These are phyloP conservation scores for Arachnopeziza araneosa DNA, from an alignment of 2,329 filamentous ascomycete genomes.

Conservation along the genomic window DNA sequence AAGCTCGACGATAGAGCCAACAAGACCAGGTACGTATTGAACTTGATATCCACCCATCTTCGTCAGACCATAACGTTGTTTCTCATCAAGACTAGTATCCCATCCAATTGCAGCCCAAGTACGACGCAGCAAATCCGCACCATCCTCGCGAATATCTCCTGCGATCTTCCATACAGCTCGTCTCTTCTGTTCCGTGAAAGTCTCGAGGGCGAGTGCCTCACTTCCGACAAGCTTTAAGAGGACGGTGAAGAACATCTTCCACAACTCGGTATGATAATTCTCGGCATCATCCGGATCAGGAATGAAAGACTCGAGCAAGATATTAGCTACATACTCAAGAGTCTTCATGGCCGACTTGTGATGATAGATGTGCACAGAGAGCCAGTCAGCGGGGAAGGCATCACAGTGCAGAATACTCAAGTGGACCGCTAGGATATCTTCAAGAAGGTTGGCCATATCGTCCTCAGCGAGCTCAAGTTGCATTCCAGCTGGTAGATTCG, in stretches of 20 bases:
- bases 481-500: constrained; percentile 67
- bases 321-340: constrained; percentile 72
- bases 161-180: constrained; percentile 98
- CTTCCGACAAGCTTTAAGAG: constrained; percentile 86
- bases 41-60: constrained; percentile 97
- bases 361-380: constrained; percentile 89
- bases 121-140: constrained; percentile 75
- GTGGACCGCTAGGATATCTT: constrained; percentile 76
- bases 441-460: constrained; percentile 68
- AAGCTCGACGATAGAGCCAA: constrained; percentile 86
- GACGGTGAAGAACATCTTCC: constrained; percentile 89
- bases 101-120: constrained; percentile 97
- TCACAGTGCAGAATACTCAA: constrained; percentile 86
- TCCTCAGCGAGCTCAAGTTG: constrained; percentile 69
- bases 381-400: constrained; percentile 83
- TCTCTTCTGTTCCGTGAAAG: constrained; percentile 93
- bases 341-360: constrained; percentile 85
- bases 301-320: constrained; percentile 77
- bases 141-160: constrained; percentile 87
- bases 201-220: constrained; percentile 83
- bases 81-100: constrained; percentile 81
- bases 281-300: constrained; percentile 83
- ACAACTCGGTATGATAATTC: constrained; percentile 81
- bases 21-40: constrained; percentile 90
- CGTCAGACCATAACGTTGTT: constrained; percentile 66